A percentile compares a stretch with the other conserved stretches of the same genome.
Evolutionary conservation across 2,329 filamentous ascomycete species (phyloP).

Genomic region (Akanthomyces uredinophilus): DNA sequence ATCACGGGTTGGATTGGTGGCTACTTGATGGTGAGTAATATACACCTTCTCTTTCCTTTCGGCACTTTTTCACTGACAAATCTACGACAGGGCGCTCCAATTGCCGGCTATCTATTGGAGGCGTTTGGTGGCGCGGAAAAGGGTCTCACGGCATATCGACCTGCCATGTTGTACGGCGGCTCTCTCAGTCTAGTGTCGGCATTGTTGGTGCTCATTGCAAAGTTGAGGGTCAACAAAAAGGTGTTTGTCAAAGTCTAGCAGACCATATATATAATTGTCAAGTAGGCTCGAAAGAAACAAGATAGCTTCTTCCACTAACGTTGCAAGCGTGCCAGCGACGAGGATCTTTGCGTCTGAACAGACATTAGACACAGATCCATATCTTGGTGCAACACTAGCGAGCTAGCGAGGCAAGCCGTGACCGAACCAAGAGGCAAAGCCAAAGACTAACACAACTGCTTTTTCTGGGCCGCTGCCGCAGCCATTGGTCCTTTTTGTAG

Average conservation of each 20-base stretch:
- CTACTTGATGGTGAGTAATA: conserved; percentile 49
- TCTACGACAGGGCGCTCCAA: conserved; percentile 43
- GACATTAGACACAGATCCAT: too few relatives aligned
- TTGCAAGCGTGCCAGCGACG: too few relatives aligned
- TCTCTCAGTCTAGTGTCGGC: conserved; percentile 44
- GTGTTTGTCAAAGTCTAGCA: conserved; percentile 25
- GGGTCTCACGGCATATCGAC: conserved; percentile 49
- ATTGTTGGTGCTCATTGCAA: conserved; percentile 36
- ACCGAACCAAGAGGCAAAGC: too few relatives aligned
- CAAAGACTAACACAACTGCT: too few relatives aligned
- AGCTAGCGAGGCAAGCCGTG: too few relatives aligned
- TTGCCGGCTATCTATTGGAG: conserved; percentile 55
- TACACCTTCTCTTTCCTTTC: background rate
- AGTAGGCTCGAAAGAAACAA: too few relatives aligned
- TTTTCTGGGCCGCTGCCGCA: too few relatives aligned
- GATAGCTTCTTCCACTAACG: too few relatives aligned
- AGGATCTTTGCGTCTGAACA: too few relatives aligned
- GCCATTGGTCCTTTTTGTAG: too few relatives aligned
- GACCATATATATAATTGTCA: background rate
- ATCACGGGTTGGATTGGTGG: conserved; percentile 56
- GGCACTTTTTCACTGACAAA: background rate
- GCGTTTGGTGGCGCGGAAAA: conserved; percentile 46
- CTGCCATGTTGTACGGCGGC: conserved; percentile 58
- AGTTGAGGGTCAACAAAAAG: conserved; percentile 37
- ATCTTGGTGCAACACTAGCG: too few relatives aligned